These are phyloP conservation scores for Phlebiopsis flavidoalba DNA, from an alignment of 768 basidiomycete species.

Conservation along the genomic window DNA sequence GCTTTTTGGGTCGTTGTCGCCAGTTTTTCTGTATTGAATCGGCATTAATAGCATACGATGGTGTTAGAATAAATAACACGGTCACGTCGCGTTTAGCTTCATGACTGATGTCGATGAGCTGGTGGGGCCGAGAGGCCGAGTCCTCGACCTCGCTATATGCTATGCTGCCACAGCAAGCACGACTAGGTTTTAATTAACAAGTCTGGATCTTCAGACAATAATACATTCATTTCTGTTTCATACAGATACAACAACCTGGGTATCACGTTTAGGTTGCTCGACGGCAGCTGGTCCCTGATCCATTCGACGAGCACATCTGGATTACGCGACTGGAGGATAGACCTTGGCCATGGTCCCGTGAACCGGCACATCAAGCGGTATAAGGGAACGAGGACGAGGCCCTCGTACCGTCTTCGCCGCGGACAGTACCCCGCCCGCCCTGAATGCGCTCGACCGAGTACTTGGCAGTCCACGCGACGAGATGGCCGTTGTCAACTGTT, in stretches of 20 bases:
- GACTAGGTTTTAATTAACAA: neutral
- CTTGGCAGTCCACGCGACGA: slow-evolving; percentile 30
- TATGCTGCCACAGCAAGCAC: too few species aligned
- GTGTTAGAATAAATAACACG: too few species aligned
- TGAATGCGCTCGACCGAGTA: slow-evolving; percentile 29
- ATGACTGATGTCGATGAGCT: too few species aligned
- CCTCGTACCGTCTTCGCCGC: slow-evolving; percentile 26
- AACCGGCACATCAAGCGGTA: slow-evolving; percentile 16
- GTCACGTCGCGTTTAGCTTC: too few species aligned
- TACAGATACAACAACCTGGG: too few species aligned
- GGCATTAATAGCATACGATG: too few species aligned
- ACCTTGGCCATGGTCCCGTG: slow-evolving; percentile 30
- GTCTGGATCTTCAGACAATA: neutral
- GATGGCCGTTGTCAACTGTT: slow-evolving; percentile 29
- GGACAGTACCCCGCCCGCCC: slow-evolving; percentile 26
- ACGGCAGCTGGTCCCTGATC: slow-evolving; percentile 26
- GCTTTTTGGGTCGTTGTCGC: too few species aligned
- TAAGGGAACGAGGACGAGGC: slow-evolving; percentile 12
- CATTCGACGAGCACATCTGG: slow-evolving; percentile 24
- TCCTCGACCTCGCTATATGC: too few species aligned
- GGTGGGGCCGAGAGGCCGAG: too few species aligned
- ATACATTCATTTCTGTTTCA: neutral
- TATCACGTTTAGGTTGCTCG: neutral
- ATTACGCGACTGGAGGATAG: slow-evolving; percentile 30
- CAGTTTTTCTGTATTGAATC: too few species aligned